Base-by-base conservation (phyloP, 2,329 filamentous ascomycete species). In the Pyricularia pennisetigena region DNA sequence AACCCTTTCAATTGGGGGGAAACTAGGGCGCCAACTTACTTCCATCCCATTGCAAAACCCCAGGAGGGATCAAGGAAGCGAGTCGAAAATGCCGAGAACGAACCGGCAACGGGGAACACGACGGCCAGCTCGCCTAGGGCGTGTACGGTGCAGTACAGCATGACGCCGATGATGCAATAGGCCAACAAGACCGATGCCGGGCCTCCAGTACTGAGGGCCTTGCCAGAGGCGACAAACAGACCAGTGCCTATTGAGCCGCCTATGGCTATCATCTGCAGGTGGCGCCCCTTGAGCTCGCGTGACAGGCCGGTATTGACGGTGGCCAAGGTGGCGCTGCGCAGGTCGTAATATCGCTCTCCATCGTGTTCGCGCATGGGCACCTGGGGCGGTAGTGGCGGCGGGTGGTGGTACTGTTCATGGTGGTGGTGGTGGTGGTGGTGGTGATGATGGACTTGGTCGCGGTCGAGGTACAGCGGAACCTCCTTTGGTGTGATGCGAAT, bases 211-310 rank as follows among this genome's bases (percentile, higher is more conserved):
- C 86, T 82, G 69, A 96, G 81, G 12, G 92, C 88, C 69, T 82
- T 83, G 67, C 91, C 92, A 0, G 92, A 94, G 26, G 92, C 90
- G 57, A 97, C 92, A 76, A 97, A 97, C 2, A 97, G 82, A 71
- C 94, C 93, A 28, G 91, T 94, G 87, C 91, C 91, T 74, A 97
- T 97, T 12, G 91, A 94, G 62, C 94, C 94, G 73, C 93, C 93
- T 72, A 97, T 97, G 16, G 94, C 94, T 82, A 97, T 97, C 94
- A 97, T 97, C 81, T 97, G 94, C 76, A 97, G 76, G 81, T 98
- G 94, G 65, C 93, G 85, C 24, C 89, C 88, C 79, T 96, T 95
- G 72, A 97, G 80, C 76, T 88, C 89, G 74, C 93, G 85, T 66
- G 90, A 87, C 66, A 98, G 83, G 8, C 90, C 88, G 64, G 91